A percentile compares a stretch with the other conserved stretches of the same genome.
Evolutionary conservation across 768 basidiomycete species (phyloP).

Genomic region (Lentinula lateritia): DNA sequence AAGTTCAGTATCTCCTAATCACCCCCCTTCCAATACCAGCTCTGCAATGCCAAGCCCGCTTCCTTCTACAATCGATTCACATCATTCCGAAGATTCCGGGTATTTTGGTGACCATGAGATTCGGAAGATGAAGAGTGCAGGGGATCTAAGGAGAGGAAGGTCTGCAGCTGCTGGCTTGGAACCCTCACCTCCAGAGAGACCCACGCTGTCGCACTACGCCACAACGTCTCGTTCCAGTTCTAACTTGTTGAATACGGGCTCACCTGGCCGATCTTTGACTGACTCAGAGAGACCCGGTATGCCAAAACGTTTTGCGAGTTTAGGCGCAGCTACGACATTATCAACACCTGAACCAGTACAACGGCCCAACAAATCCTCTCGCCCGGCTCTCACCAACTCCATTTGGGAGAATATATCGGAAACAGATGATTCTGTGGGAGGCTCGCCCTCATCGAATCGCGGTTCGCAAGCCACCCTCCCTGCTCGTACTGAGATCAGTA

Average conservation of each 20-base stretch:
- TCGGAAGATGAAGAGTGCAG: conserved; percentile 84
- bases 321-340: conserved; percentile 30
- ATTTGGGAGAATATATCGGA: conserved; percentile 49
- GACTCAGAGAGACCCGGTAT: conserved; percentile 26
- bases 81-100: conserved; percentile 33
- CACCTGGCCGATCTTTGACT: conserved; percentile 11
- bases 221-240: conserved; percentile 62
- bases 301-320: conserved; percentile 61
- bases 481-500: not conserved
- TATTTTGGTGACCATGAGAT: conserved; percentile 52
- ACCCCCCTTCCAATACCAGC: conserved; percentile 19
- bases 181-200: conserved; percentile 31
- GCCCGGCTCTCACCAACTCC: conserved; percentile 34
- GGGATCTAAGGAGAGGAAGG: conserved; percentile 59
- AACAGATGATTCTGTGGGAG: conserved; percentile 15
- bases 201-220: conserved; percentile 43
- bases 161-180: conserved; percentile 20
- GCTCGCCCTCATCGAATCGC: not conserved
- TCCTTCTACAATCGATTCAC: conserved; percentile 3
- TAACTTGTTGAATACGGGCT: conserved; percentile 44
- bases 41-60: conserved; percentile 8
- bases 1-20: conserved; percentile 17
- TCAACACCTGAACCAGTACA: not conserved
- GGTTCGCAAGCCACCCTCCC: not conserved
- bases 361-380: not conserved